Conservation (phyloP, 306 rosid genomes). For the Notholithocarpus densiflorus region DNA sequence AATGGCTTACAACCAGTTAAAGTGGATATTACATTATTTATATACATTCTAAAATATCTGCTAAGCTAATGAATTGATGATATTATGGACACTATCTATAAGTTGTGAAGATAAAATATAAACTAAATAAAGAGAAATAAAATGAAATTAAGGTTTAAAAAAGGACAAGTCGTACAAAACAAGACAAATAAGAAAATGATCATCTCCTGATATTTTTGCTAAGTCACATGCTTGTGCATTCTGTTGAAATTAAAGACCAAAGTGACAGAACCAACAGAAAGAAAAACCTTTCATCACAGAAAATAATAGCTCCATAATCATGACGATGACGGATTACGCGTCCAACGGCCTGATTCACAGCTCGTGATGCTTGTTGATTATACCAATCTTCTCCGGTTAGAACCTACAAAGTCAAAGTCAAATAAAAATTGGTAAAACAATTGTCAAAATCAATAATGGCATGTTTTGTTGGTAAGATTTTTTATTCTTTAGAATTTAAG, state of each 20-base stretch:
- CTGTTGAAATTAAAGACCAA: constrained; percentile 11
- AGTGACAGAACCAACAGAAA: constrained; percentile 6
- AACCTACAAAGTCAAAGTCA: constrained; percentile 30
- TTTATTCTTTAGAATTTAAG: too few relatives aligned
- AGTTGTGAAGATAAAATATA: neutral
- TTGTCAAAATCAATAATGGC: neutral
- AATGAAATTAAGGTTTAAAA: neutral
- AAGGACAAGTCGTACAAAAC: neutral
- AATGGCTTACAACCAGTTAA: neutral
- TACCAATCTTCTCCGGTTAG: constrained; percentile 94
- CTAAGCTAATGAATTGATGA: too few relatives aligned
- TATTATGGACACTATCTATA: neutral
- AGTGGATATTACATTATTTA: too few relatives aligned
- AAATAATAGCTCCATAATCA: constrained; percentile 95
- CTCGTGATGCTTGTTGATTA: constrained; percentile 91
- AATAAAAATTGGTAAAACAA: constrained; percentile 12
- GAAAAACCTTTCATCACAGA: constrained; percentile 84
- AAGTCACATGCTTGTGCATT: constrained; percentile 1
- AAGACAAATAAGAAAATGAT: neutral
- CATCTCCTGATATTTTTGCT: neutral
- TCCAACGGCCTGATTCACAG: constrained; percentile 97
- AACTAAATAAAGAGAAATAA: neutral
- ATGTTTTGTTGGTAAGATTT: too few relatives aligned
- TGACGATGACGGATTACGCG: constrained; percentile 97
- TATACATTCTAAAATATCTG: too few relatives aligned